Evolutionary conservation across 805 yeast species (phyloP).

Genomic region (Candida tallmaniae): DNA sequence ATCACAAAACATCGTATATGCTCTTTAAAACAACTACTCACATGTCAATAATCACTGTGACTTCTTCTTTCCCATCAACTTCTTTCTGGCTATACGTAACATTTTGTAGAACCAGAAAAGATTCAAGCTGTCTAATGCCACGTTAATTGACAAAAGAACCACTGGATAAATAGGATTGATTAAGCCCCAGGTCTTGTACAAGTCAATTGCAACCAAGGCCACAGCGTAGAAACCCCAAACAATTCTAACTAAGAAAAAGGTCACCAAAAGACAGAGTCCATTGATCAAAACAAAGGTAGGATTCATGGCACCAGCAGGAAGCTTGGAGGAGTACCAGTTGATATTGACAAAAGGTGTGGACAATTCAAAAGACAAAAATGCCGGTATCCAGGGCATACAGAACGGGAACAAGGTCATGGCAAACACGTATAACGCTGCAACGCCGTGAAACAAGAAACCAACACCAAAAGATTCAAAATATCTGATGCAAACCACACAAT

Average conservation of each 20-base stretch:
- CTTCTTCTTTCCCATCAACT: conserved; percentile 16
- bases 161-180: conserved; percentile 46
- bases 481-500: conserved; percentile 60
- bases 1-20: no score
- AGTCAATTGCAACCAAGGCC: conserved; percentile 41
- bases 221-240: conserved; percentile 86
- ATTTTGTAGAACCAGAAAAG: conserved; percentile 85
- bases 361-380: conserved; percentile 78
- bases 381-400: conserved; percentile 76
- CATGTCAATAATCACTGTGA: no score
- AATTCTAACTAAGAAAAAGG: conserved; percentile 76
- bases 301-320: conserved; percentile 66
- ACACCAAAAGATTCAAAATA: conserved; percentile 69
- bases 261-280: conserved; percentile 62
- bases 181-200: conserved; percentile 40
- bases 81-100: conserved; percentile 67
- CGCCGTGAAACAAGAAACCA: conserved; percentile 79
- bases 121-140: conserved; percentile 64
- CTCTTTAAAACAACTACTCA: no score
- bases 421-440: conserved; percentile 76
- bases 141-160: conserved; percentile 52
- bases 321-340: conserved; percentile 83
- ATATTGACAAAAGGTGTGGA: conserved; percentile 93
- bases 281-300: conserved; percentile 53
- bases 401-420: conserved; percentile 61